phyloP scores from a whole-genome alignment of 2,329 filamentous ascomycete genomes.

The Aquanectria penicillioides region DNA sequence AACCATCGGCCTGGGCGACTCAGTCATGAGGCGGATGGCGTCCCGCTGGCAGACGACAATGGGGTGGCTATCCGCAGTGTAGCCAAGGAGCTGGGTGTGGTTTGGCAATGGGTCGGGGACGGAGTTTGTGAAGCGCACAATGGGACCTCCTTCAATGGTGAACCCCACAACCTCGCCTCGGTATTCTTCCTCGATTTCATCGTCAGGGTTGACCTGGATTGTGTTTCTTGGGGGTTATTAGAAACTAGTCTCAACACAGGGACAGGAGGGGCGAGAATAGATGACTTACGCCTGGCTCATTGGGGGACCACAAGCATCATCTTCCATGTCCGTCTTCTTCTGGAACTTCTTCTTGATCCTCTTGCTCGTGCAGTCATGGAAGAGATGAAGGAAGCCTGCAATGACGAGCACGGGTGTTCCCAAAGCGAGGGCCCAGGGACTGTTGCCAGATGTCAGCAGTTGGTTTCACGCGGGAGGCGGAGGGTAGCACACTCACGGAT shows the following conservation, averaged over 20 bases:
- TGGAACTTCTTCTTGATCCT: constrained; percentile 47
- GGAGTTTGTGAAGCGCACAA: constrained; percentile 54
- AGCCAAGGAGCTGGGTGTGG: constrained; percentile 50
- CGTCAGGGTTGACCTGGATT: constrained; percentile 46
- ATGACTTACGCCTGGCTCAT: constrained; percentile 57
- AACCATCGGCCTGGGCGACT: constrained; percentile 21
- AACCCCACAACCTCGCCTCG: constrained; percentile 55
- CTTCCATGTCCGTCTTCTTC: constrained; percentile 37
- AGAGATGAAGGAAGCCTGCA: constrained; percentile 61
- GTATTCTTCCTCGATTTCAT: constrained; percentile 46
- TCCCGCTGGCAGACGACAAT: constrained; percentile 52
- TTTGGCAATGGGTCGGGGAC: constrained; percentile 44
- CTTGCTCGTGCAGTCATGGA: constrained; percentile 53
- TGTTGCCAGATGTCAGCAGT: constrained; percentile 32
- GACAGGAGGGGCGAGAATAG: constrained; percentile 20
- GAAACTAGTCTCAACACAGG: background rate
- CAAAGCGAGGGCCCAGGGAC: constrained; percentile 67
- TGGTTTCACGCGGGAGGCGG: background rate
- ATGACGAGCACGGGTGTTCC: constrained; percentile 70
- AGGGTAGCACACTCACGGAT: constrained; percentile 55
- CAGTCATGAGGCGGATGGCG: constrained; percentile 45
- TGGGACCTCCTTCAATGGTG: constrained; percentile 57
- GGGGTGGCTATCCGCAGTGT: constrained; percentile 46
- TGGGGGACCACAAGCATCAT: constrained; percentile 43
- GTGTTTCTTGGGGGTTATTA: constrained; percentile 47